phyloP scores from a whole-genome alignment of 768 basidiomycete genomes.

The Lactarius hatsudake region DNA sequence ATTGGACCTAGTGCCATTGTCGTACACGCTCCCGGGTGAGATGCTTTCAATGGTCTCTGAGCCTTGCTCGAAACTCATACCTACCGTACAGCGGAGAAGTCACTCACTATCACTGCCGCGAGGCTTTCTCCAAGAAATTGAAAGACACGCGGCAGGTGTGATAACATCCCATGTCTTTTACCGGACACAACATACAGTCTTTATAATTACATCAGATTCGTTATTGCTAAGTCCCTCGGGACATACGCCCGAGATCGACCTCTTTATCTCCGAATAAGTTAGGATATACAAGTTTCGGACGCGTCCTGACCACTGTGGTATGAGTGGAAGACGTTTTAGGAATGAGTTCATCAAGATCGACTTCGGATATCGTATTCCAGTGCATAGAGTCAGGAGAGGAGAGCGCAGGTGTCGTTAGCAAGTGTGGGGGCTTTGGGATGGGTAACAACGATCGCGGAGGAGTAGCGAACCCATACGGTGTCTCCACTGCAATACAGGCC shows the following conservation, averaged over 20 bases:
- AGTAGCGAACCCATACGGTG: not conserved
- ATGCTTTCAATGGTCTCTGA: not conserved
- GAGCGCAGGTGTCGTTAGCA: not conserved
- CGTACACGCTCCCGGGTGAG: conserved; percentile 27
- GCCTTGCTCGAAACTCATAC: not conserved
- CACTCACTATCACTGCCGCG: conserved; percentile 94
- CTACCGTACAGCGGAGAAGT: conserved; percentile 73
- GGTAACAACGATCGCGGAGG: conserved; percentile 3
- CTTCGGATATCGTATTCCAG: not conserved
- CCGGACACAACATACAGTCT: not conserved
- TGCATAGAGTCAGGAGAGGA: not conserved
- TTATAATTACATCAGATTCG: conserved; percentile 13
- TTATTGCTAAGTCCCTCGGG: not conserved
- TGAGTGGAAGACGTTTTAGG: not conserved
- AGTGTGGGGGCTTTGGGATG: not conserved
- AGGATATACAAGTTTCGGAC: conserved; percentile 4
- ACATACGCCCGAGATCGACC: not conserved
- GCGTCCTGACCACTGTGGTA: not conserved
- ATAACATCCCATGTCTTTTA: not conserved
- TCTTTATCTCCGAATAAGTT: conserved; percentile 14
- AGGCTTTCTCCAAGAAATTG: conserved; percentile 64
- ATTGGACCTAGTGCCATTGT: conserved; percentile 29
- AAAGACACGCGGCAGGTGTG: conserved; percentile 37
- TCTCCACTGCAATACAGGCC: not conserved
- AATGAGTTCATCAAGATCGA: conserved; percentile 10